phyloP scores from a whole-genome alignment of 2,329 filamentous ascomycete species.

The Neofusicoccum kwambonambiense region DNA sequence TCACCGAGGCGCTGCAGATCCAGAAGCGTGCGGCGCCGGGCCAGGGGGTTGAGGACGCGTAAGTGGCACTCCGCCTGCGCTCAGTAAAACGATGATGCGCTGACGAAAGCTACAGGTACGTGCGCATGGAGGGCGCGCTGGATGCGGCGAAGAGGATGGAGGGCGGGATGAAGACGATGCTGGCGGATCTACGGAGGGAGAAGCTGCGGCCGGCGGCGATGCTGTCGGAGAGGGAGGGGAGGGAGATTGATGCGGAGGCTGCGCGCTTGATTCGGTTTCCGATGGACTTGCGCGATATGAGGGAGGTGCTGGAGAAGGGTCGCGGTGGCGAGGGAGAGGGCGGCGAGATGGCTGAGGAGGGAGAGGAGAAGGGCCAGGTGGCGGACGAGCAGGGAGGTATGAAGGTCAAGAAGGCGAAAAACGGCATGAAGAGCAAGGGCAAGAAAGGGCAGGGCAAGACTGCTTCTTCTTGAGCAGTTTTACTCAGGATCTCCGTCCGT shows the following conservation, averaged over 20 bases:
- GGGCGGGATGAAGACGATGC: not conserved
- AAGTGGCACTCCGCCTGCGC: no score
- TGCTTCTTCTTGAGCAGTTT: no score
- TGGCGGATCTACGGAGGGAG: not conserved
- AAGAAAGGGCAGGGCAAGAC: not conserved
- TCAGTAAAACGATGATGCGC: no score
- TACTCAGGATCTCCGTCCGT: no score
- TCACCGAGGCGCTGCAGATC: not conserved
- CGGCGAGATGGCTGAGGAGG: not conserved
- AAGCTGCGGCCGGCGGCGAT: not conserved
- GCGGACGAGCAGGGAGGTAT: not conserved
- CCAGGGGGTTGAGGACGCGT: not conserved
- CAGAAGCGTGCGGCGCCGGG: not conserved
- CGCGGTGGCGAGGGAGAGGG: not conserved
- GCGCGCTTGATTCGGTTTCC: not conserved
- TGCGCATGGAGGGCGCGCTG: not conserved
- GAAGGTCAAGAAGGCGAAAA: not conserved
- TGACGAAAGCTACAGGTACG: no score
- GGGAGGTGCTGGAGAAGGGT: not conserved
- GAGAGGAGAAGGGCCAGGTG: not conserved
- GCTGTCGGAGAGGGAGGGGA: not conserved
- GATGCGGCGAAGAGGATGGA: not conserved
- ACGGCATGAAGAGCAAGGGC: not conserved
- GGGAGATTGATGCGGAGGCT: not conserved
- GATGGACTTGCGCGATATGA: not conserved